Conservation (phyloP, 1,284 basidiomycete genomes). For the Pyrrhoderma noxium region DNA sequence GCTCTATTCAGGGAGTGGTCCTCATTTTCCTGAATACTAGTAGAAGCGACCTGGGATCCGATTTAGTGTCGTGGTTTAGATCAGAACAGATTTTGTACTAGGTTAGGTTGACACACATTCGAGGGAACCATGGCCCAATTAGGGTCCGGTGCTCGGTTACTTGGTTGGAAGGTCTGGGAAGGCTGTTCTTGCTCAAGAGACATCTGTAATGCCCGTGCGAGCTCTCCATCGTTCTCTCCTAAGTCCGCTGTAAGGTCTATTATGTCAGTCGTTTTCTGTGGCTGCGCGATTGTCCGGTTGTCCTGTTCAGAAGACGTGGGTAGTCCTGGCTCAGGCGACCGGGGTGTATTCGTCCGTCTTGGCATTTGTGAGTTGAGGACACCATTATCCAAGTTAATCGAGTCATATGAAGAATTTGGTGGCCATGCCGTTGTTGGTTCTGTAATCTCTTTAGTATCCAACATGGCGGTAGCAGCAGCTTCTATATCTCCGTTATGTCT, state of each 20-base stretch:
- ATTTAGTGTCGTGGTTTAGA: background rate
- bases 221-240: conserved; percentile 34
- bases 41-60: conserved; percentile 23
- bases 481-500: conserved; percentile 53
- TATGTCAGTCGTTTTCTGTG: conserved; percentile 30
- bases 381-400: background rate
- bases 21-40: conserved; percentile 36
- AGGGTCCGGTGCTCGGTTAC: conserved; percentile 50
- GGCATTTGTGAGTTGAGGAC: conserved; percentile 17
- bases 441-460: conserved; percentile 40
- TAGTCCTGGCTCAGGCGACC: background rate
- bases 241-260: conserved; percentile 52
- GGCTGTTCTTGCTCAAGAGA: conserved; percentile 35
- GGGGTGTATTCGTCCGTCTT: conserved; percentile 12
- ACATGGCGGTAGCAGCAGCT: conserved; percentile 52
- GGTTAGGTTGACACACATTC: conserved; percentile 37
- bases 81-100: conserved; percentile 7
- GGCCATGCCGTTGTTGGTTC: conserved; percentile 24
- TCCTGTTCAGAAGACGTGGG: conserved; percentile 14
- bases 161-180: conserved; percentile 45
- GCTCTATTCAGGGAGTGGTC: conserved; percentile 55
- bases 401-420: conserved; percentile 10
- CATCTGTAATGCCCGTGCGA: conserved; percentile 44
- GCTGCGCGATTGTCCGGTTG: conserved; percentile 17
- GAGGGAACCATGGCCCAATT: conserved; percentile 63